These are phyloP conservation scores for Andrographis paniculata DNA, from an alignment of 305 asterid genomes.

Conservation along the genomic window DNA sequence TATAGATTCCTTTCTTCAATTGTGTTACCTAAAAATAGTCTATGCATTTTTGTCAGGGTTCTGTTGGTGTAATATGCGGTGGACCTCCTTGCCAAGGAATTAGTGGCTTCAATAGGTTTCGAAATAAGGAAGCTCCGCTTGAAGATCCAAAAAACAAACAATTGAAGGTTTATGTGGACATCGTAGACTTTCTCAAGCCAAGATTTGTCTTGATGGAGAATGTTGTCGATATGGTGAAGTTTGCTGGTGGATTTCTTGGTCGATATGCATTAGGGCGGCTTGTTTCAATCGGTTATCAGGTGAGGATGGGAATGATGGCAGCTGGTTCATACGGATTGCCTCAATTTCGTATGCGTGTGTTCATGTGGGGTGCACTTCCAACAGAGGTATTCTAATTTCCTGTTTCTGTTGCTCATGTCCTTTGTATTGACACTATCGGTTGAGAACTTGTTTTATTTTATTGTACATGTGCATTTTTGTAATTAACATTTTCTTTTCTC, in stretches of 20 bases:
- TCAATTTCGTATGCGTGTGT: constrained; percentile 76
- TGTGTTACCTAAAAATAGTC: too few species aligned
- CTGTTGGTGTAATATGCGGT: constrained; percentile 81
- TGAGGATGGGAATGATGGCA: constrained; percentile 79
- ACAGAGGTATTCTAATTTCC: constrained; percentile 37
- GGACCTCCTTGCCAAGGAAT: constrained; percentile 99
- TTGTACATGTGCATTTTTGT: background rate
- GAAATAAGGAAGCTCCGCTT: constrained; percentile 47
- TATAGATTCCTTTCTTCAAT: constrained; percentile 1
- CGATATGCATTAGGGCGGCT: constrained; percentile 70
- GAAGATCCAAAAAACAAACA: constrained; percentile 65
- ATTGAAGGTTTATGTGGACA: constrained; percentile 59
- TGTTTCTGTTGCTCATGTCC: background rate
- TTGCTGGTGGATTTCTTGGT: constrained; percentile 54
- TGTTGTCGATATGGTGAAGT: constrained; percentile 70
- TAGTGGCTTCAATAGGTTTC: constrained; percentile 75
- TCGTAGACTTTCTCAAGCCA: constrained; percentile 52
- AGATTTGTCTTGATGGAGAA: constrained; percentile 76
- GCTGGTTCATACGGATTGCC: constrained; percentile 92
- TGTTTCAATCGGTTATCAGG: constrained; percentile 60
- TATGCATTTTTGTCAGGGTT: too few species aligned
- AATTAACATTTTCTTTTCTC: background rate
- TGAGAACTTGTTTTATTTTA: background rate
- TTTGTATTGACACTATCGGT: background rate
- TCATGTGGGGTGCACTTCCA: constrained; percentile 75